Evolutionary conservation across 2,329 filamentous ascomycete species (phyloP).

Genomic region (Pleomassaria siparia): DNA sequence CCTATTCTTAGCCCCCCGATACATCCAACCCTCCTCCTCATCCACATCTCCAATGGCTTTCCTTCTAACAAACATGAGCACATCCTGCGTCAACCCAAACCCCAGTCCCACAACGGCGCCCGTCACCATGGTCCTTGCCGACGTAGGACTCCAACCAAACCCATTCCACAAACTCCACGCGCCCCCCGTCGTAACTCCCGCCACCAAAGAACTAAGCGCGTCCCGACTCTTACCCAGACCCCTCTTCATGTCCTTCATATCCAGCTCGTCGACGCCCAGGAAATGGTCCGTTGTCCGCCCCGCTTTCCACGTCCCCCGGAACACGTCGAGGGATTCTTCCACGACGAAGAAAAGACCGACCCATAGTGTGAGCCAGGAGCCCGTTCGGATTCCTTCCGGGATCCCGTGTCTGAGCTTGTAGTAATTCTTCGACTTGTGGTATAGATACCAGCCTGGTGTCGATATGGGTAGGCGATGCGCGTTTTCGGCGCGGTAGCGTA

Average conservation of each 20-base stretch:
- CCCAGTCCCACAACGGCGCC: slow-evolving; percentile 76
- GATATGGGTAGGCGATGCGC: slow-evolving; percentile 86
- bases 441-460: slow-evolving; percentile 92
- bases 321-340: slow-evolving; percentile 82
- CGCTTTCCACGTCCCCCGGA: slow-evolving; percentile 48
- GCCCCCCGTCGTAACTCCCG: slow-evolving; percentile 81
- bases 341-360: slow-evolving; percentile 75
- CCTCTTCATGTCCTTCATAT: slow-evolving; percentile 27
- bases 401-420: slow-evolving; percentile 76
- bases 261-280: slow-evolving; percentile 40
- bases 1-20: slow-evolving; percentile 43
- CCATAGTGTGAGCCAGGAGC: slow-evolving; percentile 69
- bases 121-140: slow-evolving; percentile 68
- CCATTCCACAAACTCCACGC: slow-evolving; percentile 83
- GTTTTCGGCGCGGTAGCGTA: slow-evolving; percentile 93
- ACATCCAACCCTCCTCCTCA: slow-evolving; percentile 45
- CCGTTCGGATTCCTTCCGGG: slow-evolving; percentile 76
- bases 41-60: slow-evolving; percentile 64
- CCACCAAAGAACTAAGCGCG: slow-evolving; percentile 76
- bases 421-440: slow-evolving; percentile 98
- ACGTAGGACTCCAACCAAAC: slow-evolving; percentile 70
- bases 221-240: slow-evolving; percentile 55
- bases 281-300: slow-evolving; percentile 45
- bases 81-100: slow-evolving; percentile 82
- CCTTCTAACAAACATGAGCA: slow-evolving; percentile 67